A percentile compares a stretch with the other conserved stretches of the same genome.
phyloP scores from a whole-genome alignment of 2,329 filamentous ascomycete genomes.

The Myotisia sp. region DNA sequence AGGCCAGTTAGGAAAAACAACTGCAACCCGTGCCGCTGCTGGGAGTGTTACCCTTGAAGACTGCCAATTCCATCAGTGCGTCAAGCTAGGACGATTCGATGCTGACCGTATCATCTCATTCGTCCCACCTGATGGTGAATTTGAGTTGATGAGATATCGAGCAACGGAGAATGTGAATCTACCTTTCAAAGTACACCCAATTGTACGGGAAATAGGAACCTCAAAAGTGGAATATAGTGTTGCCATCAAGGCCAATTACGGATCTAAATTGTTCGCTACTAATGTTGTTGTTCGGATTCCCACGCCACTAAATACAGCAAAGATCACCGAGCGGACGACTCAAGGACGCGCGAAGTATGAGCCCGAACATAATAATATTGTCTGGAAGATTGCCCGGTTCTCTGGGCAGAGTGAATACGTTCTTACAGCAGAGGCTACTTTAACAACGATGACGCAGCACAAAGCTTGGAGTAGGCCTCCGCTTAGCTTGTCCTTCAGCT shows the following conservation, averaged over 20 bases:
- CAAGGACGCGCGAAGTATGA: slow-evolving; percentile 98
- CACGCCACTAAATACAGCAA: slow-evolving; percentile 89
- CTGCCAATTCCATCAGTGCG: slow-evolving; percentile 97
- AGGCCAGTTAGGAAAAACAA: slow-evolving; percentile 44
- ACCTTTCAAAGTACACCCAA: slow-evolving; percentile 96
- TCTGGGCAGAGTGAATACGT: slow-evolving; percentile 96
- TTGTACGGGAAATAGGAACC: slow-evolving; percentile 92
- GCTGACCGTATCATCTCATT: slow-evolving; percentile 94
- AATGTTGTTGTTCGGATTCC: slow-evolving; percentile 92
- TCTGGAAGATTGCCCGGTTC: slow-evolving; percentile 98
- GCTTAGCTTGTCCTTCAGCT: slow-evolving; percentile 75
- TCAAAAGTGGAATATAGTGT: slow-evolving; percentile 98
- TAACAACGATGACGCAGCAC: slow-evolving; percentile 96
- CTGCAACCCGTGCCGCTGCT: slow-evolving; percentile 87
- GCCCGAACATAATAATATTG: slow-evolving; percentile 91
- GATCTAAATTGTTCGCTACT: slow-evolving; percentile 87
- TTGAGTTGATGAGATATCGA: slow-evolving; percentile 96
- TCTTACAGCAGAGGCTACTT: slow-evolving; percentile 76
- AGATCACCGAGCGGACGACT: slow-evolving; percentile 80
- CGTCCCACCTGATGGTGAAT: slow-evolving; percentile 90
- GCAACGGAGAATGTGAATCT: slow-evolving; percentile 97
- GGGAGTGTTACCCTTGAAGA: slow-evolving; percentile 93
- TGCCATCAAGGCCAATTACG: slow-evolving; percentile 92
- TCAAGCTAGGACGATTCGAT: slow-evolving; percentile 94
- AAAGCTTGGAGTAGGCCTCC: slow-evolving; percentile 93